phyloP scores from a whole-genome alignment of 1,139 yeast species.

The Yamadazyma siamensis region DNA sequence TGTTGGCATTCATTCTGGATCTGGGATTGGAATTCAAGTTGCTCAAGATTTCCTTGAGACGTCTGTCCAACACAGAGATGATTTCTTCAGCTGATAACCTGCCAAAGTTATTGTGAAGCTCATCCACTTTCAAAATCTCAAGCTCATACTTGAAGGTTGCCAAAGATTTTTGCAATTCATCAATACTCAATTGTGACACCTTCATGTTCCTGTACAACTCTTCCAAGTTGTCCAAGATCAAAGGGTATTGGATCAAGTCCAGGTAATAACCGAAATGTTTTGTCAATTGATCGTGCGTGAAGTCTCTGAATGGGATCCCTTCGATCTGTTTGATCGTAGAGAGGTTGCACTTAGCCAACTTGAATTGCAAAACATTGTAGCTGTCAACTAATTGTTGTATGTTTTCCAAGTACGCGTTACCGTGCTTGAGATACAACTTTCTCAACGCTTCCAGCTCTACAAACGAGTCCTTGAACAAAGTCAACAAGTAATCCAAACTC shows the following conservation, averaged over 20 bases:
- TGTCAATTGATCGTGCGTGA: slow-evolving; percentile 6
- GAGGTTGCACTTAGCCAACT: slow-evolving; percentile 9
- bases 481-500: slow-evolving; percentile 10
- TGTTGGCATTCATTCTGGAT: slow-evolving; percentile 12
- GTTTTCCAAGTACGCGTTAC: slow-evolving; percentile 11
- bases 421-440: slow-evolving; percentile 10
- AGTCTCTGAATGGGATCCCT: slow-evolving; percentile 9
- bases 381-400: slow-evolving; percentile 10
- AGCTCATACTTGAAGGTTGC: slow-evolving; percentile 8
- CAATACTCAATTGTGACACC: neutral
- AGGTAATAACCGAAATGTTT: slow-evolving; percentile 12
- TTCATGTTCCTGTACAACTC: slow-evolving; percentile 4
- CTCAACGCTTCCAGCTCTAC: slow-evolving; percentile 7
- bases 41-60: slow-evolving; percentile 19
- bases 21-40: slow-evolving; percentile 15
- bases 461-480: slow-evolving; percentile 8
- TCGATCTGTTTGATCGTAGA: slow-evolving; percentile 5
- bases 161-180: slow-evolving; percentile 4
- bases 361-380: slow-evolving; percentile 9
- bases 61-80: slow-evolving; percentile 15
- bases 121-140: slow-evolving; percentile 11
- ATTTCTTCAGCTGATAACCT: slow-evolving; percentile 15
- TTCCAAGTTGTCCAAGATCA: slow-evolving; percentile 9
- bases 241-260: slow-evolving; percentile 9
- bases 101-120: slow-evolving; percentile 16